These are phyloP conservation scores for Kwoniella pini DNA, from an alignment of 768 basidiomycete species.

Conservation along the genomic window DNA sequence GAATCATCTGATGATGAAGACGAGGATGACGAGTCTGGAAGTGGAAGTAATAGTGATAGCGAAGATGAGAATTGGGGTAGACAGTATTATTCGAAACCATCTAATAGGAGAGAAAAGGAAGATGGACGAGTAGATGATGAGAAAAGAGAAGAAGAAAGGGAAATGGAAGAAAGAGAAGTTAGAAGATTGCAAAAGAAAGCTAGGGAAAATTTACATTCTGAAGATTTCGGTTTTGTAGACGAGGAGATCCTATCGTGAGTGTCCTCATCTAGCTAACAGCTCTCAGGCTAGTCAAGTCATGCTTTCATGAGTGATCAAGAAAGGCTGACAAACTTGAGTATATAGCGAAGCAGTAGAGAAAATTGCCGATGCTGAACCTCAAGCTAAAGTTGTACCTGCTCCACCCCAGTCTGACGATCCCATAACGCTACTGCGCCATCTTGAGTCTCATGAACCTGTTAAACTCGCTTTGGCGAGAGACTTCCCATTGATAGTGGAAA, in stretches of 20 bases:
- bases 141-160: slow-evolving; percentile 84
- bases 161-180: slow-evolving; percentile 85
- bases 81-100: slow-evolving; percentile 71
- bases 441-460: slow-evolving; percentile 48
- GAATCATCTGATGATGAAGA: slow-evolving; percentile 36
- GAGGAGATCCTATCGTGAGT: slow-evolving; percentile 22
- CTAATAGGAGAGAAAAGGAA: slow-evolving; percentile 49
- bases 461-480: slow-evolving; percentile 52
- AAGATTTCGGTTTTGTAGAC: slow-evolving; percentile 83
- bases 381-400: slow-evolving; percentile 17
- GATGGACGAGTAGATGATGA: slow-evolving; percentile 66
- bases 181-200: slow-evolving; percentile 73
- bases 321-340: background rate
- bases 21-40: slow-evolving; percentile 14
- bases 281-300: background rate
- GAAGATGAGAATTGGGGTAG: slow-evolving; percentile 75
- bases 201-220: slow-evolving; percentile 64
- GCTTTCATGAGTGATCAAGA: background rate
- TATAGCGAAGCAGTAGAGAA: too few relatives aligned
- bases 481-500: slow-evolving; percentile 49
- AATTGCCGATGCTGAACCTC: slow-evolving; percentile 3
- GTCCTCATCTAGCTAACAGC: background rate
- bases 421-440: slow-evolving; percentile 37
- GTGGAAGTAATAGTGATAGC: slow-evolving; percentile 39
- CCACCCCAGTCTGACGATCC: slow-evolving; percentile 38